Base-by-base conservation (phyloP, 1,284 basidiomycete species). In the Fistulinella cinereoalba region DNA sequence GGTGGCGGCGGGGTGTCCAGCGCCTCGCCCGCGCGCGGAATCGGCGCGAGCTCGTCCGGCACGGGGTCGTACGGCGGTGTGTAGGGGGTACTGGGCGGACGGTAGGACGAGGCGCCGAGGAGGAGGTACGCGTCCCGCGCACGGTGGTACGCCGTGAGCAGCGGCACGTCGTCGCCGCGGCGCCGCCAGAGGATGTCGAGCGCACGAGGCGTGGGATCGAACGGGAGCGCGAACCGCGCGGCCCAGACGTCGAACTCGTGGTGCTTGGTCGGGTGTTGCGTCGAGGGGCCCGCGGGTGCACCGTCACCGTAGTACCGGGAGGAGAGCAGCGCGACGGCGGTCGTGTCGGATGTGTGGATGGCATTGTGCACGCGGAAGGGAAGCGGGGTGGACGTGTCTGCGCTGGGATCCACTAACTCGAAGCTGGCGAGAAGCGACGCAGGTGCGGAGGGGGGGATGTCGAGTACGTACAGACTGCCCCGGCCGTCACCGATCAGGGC, bases 401-500 rank as follows among this genome's bases (percentile, higher is more conserved):
- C 40, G 36, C 38, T 25, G 46, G 68, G 49, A 57, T 69, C 43
- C 52, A 60, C 47, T 15, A 85, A 67, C 37, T 80, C 77, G 60
- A 81, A 87, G 18, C 70, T 68, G 9, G 79, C 83, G 8, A 81
- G 61, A 16, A 80, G 66, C 3, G 68, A 60, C n/a, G 76, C 75
- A 5, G 66, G 43, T 3, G 66, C 69, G n/a, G 57, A 46, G 44
- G 36, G 15, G 41, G 66, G 61, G 32, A 68, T 44, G 34, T 68
- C 69, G 47, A 82, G 68, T 19, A 88, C 71, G 58, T 88, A 86
- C 23, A 95, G 64, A 12, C 71, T 64, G 7, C 90, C 90, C 45
- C 73, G 70, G 8, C 93, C 93, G 54, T 92, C 86, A 4, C 87
- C 77, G 34, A 88, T 74, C 28, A 86, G 72, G 56, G 83, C 77